Evolutionary conservation across 2,329 filamentous ascomycete genomes (phyloP).

Genomic region (Calonectria honghensis): DNA sequence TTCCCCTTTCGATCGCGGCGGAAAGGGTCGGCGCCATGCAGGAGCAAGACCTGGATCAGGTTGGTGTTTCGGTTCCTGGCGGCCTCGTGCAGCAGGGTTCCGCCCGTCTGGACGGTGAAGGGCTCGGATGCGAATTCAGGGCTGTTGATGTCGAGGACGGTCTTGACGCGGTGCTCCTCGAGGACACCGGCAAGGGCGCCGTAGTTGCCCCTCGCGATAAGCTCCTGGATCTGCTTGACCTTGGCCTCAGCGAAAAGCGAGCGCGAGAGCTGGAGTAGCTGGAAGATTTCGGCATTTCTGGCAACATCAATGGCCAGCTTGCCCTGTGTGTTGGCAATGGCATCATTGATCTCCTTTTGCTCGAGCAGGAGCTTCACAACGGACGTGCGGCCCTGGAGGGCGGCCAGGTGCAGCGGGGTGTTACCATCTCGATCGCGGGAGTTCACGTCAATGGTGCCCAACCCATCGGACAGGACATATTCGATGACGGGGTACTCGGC

Average conservation of each 20-base stretch:
- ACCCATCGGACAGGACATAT: slow-evolving; percentile 89
- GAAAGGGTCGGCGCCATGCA: slow-evolving; percentile 97
- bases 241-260: slow-evolving; percentile 93
- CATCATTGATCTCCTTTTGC: slow-evolving; percentile 90
- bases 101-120: slow-evolving; percentile 86
- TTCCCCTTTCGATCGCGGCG: slow-evolving; percentile 96
- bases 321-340: slow-evolving; percentile 87
- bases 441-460: slow-evolving; percentile 85
- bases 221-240: slow-evolving; percentile 86
- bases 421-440: slow-evolving; percentile 95
- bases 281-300: slow-evolving; percentile 94
- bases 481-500: slow-evolving; percentile 95
- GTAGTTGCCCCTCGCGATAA: slow-evolving; percentile 85
- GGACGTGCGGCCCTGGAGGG: slow-evolving; percentile 85
- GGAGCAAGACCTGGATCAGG: slow-evolving; percentile 90
- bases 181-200: slow-evolving; percentile 85
- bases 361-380: slow-evolving; percentile 91
- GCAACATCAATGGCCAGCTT: slow-evolving; percentile 92
- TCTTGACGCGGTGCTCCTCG: slow-evolving; percentile 89
- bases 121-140: slow-evolving; percentile 90
- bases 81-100: slow-evolving; percentile 94
- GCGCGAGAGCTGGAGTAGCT: slow-evolving; percentile 91
- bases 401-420: slow-evolving; percentile 92
- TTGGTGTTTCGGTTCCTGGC: slow-evolving; percentile 90
- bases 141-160: slow-evolving; percentile 92